Conservation (phyloP, 495 filamentous ascomycete genomes). For the Neurospora cerealis region DNA sequence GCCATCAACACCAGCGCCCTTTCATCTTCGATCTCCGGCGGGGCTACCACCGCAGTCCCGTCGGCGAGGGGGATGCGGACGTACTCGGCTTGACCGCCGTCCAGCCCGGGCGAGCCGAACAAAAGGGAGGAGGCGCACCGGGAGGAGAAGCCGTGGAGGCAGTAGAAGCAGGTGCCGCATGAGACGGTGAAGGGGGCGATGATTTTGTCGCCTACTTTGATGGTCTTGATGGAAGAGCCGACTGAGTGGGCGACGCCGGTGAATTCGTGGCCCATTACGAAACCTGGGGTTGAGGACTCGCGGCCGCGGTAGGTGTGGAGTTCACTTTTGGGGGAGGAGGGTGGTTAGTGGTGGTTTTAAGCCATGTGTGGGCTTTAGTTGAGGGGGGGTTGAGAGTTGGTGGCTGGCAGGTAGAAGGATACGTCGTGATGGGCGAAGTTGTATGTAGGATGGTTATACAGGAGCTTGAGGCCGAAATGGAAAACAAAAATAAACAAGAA, state of each 20-base stretch:
- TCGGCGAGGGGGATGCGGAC: slow-evolving; percentile 81
- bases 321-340: slow-evolving; percentile 45
- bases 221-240: slow-evolving; percentile 55
- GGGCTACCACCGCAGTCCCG: slow-evolving; percentile 68
- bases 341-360: background rate
- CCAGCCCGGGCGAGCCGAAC: slow-evolving; percentile 63
- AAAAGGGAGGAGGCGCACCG: slow-evolving; percentile 67
- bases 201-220: slow-evolving; percentile 67
- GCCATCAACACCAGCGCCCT: slow-evolving; percentile 81
- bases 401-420: background rate
- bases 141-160: slow-evolving; percentile 68
- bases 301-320: slow-evolving; percentile 84
- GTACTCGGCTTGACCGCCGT: slow-evolving; percentile 88
- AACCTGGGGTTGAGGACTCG: slow-evolving; percentile 43
- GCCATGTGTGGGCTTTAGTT: no score
- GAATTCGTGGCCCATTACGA: slow-evolving; percentile 69
- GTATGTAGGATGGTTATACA: background rate
- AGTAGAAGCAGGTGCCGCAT: slow-evolving; percentile 87
- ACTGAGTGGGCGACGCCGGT: slow-evolving; percentile 62
- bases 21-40: slow-evolving; percentile 57
- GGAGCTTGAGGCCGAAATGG: background rate
- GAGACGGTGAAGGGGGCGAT: slow-evolving; percentile 82
- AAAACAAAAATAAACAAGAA: background rate
- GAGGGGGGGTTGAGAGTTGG: no score
- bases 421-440: background rate